These are phyloP conservation scores for Phialophora chinensis DNA, from an alignment of 2,329 filamentous ascomycete species.

Conservation along the genomic window DNA sequence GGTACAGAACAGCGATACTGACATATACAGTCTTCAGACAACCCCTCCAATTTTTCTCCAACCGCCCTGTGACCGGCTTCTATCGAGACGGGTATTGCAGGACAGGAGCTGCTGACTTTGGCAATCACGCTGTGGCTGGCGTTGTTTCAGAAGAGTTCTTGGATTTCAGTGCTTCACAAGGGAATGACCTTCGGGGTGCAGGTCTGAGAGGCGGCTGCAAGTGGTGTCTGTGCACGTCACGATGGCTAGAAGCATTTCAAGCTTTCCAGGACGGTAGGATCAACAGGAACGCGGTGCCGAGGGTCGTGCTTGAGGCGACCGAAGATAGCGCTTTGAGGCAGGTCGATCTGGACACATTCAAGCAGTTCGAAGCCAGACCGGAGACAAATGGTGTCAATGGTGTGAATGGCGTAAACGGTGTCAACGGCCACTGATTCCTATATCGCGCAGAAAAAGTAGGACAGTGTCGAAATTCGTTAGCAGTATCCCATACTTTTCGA, in stretches of 20 bases:
- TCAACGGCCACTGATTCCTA: constrained; percentile 22
- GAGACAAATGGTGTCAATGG: constrained; percentile 38
- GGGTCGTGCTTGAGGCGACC: constrained; percentile 48
- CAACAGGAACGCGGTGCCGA: constrained; percentile 37
- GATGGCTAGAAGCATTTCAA: constrained; percentile 66
- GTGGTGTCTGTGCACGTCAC: constrained; percentile 67
- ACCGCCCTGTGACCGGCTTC: constrained; percentile 65
- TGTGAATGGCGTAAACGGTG: constrained; percentile 28
- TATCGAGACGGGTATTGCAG: constrained; percentile 68
- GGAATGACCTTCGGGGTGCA: constrained; percentile 64
- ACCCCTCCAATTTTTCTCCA: constrained; percentile 64
- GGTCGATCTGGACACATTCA: constrained; percentile 46
- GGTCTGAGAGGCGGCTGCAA: constrained; percentile 65
- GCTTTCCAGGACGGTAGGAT: constrained; percentile 55
- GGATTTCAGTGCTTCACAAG: constrained; percentile 64
- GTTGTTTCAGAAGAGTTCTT: constrained; percentile 67
- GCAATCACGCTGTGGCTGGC: constrained; percentile 66
- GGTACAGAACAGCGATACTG: neutral
- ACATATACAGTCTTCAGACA: constrained; percentile 58
- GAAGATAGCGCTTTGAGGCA: constrained; percentile 47
- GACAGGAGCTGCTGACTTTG: constrained; percentile 59
- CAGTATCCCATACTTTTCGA: constrained; percentile 31
- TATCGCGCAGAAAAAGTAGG: neutral
- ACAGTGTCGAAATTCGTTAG: constrained; percentile 20
- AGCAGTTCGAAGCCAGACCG: constrained; percentile 43